phyloP scores from a whole-genome alignment of 129 eudicot species.

The Glebionis coronaria region DNA sequence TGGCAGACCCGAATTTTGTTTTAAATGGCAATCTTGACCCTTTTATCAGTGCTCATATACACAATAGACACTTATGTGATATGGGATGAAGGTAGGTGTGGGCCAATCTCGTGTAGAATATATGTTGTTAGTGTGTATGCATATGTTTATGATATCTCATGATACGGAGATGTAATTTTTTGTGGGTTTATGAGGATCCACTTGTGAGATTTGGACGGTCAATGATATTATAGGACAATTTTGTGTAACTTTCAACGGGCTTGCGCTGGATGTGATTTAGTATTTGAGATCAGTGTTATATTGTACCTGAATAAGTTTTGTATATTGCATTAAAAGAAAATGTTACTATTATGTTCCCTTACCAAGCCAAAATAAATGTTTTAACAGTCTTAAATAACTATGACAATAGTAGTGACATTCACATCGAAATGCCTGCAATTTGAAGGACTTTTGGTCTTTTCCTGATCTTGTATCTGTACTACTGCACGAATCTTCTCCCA shows the following conservation, averaged over 20 bases:
- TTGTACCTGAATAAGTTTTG: neutral
- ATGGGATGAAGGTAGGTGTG: slow-evolving; percentile 29
- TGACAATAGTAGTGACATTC: neutral
- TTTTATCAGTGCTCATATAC: slow-evolving; percentile 68
- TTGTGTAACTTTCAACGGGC: neutral
- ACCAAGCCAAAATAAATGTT: neutral
- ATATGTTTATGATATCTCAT: slow-evolving; percentile 13
- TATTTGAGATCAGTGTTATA: no score
- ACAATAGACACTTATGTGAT: slow-evolving; percentile 48
- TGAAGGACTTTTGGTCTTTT: slow-evolving; percentile 54
- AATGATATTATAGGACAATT: slow-evolving; percentile 20
- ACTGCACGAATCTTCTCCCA: slow-evolving; percentile 81
- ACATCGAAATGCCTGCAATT: neutral
- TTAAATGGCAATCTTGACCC: slow-evolving; percentile 77
- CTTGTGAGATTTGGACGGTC: slow-evolving; percentile 9
- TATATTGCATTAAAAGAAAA: neutral
- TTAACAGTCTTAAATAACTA: neutral
- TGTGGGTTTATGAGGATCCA: neutral
- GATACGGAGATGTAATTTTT: slow-evolving; percentile 16
- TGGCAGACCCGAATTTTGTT: slow-evolving; percentile 60
- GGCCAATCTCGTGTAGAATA: neutral
- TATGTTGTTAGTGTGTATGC: slow-evolving; percentile 21
- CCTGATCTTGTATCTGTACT: slow-evolving; percentile 37
- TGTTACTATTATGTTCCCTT: neutral
- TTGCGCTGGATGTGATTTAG: neutral